Evolutionary conservation across 2,329 filamentous ascomycete species (phyloP).

Genomic region (Didymella pinodella): DNA sequence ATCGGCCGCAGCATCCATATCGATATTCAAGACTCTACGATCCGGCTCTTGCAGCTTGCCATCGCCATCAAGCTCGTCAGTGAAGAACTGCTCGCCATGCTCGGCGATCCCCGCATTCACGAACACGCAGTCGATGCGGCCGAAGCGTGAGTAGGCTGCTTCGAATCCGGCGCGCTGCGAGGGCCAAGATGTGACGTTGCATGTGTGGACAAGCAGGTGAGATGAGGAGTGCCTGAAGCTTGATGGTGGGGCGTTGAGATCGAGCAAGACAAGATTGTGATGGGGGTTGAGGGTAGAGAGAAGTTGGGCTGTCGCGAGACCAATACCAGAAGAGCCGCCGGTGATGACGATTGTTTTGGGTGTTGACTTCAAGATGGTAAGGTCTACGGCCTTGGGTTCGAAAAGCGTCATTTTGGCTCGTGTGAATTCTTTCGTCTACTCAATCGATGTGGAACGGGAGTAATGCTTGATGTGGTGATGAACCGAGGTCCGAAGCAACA

Average conservation of each 20-base stretch:
- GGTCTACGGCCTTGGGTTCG: slow-evolving; percentile 28
- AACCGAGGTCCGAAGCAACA: slow-evolving; percentile 10
- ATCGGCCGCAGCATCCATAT: slow-evolving; percentile 57
- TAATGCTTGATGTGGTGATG: neutral
- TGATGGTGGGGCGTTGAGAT: slow-evolving; percentile 48
- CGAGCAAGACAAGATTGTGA: slow-evolving; percentile 55
- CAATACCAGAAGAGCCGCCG: slow-evolving; percentile 53
- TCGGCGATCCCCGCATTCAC: slow-evolving; percentile 61
- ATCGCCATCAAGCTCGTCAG: slow-evolving; percentile 51
- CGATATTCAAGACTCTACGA: slow-evolving; percentile 55
- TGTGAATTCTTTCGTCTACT: neutral
- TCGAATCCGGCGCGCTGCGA: slow-evolving; percentile 57
- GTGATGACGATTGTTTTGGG: slow-evolving; percentile 51
- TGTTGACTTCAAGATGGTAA: slow-evolving; percentile 34
- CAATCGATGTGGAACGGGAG: neutral
- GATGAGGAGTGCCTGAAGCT: slow-evolving; percentile 39
- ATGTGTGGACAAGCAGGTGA: slow-evolving; percentile 49
- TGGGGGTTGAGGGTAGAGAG: slow-evolving; percentile 49
- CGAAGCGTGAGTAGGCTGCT: slow-evolving; percentile 52
- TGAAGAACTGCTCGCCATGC: slow-evolving; percentile 60
- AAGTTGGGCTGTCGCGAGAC: slow-evolving; percentile 52
- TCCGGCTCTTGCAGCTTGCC: slow-evolving; percentile 58
- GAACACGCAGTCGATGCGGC: slow-evolving; percentile 57
- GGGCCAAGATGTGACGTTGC: slow-evolving; percentile 57
- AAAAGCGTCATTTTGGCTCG: slow-evolving; percentile 36